Evolutionary conservation across 148 eudicot genomes (phyloP), one percentile per base, ranked within the genome.

Genomic region (Selenicereus undatus): DNA sequence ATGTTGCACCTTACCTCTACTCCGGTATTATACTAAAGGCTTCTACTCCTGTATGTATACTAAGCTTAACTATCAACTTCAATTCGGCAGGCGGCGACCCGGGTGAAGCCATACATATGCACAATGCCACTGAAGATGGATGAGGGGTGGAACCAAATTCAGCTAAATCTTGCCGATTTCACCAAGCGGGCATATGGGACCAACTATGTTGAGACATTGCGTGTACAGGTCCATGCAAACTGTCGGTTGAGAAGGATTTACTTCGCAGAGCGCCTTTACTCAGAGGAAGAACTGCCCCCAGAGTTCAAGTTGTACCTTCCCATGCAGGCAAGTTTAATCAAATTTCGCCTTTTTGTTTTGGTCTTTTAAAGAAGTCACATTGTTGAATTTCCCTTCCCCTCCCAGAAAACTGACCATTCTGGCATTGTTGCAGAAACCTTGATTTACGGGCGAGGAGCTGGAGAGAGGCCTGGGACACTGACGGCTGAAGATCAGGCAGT

Each of bases 131-230:
- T 97, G 87, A 91, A 88, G 82, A 80, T 97, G 98, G 99, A 97
- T 86, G 99, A 97, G 75, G 99, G 95, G 52, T 97, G 99, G 99
- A 97, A 97, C 83, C 99, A 97, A 86, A 94, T 97, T 78, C 99
- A 97, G 88, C 84, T 97, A 85, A 97, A 97, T 84, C 95, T 97
- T 60, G 87, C 93, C 73, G 99, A 97, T 87, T 89, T 90, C 81
- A 97, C 99, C 54, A 88, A 94, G 81, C 89, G 99, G 76, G 99
- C 99, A 58, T 97, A 97, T 81, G 99, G 99, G 82, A 97, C 99
- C 56, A 97, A 97, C 82, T 97, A 97, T 78, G 97, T 89, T 0
- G 99, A 97, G 90, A 94, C 99, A 17, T 62, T 97, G 87, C 88
- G 98, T 21, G 99, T 97, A 86, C 99, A 97, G 78, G 99, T 97